These are phyloP conservation scores for Epichloe amarillans DNA, from an alignment of 2,329 filamentous ascomycete species.

Conservation along the genomic window DNA sequence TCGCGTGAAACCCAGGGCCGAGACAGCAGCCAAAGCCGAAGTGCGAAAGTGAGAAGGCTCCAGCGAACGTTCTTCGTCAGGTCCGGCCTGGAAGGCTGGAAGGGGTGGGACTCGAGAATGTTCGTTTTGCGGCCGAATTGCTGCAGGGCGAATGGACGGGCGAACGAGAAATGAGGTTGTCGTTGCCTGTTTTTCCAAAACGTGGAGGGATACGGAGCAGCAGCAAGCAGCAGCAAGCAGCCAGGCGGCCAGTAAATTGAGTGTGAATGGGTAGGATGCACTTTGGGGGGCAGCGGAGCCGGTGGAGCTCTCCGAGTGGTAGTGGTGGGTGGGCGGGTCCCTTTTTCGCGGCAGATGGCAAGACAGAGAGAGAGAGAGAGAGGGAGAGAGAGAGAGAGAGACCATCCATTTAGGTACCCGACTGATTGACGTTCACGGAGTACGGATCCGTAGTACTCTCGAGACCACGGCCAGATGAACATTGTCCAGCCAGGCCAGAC, in stretches of 20 bases:
- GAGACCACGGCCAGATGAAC: no score
- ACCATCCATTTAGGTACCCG: no score
- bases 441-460: no score
- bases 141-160: not conserved
- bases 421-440: no score
- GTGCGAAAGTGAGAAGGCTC: not conserved
- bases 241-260: conserved; percentile 1
- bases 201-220: conserved; percentile 1
- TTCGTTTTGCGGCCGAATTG: not conserved
- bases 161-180: conserved; percentile 3
- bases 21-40: not conserved
- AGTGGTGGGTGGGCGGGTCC: conserved; percentile 1
- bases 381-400: no score
- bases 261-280: conserved; percentile 1
- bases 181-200: conserved; percentile 4
- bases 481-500: no score
- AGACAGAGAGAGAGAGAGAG: not conserved
- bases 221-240: not conserved
- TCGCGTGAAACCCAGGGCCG: not conserved
- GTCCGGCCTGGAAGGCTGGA: not conserved
- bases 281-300: conserved; percentile 1
- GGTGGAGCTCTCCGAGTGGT: conserved; percentile 8
- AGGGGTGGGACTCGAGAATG: no score
- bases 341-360: not conserved
- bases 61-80: not conserved